Evolutionary conservation across 495 filamentous ascomycete species (phyloP), one percentile per base, ranked within the genome.

Genomic region (Alectoria sarmentosa): DNA sequence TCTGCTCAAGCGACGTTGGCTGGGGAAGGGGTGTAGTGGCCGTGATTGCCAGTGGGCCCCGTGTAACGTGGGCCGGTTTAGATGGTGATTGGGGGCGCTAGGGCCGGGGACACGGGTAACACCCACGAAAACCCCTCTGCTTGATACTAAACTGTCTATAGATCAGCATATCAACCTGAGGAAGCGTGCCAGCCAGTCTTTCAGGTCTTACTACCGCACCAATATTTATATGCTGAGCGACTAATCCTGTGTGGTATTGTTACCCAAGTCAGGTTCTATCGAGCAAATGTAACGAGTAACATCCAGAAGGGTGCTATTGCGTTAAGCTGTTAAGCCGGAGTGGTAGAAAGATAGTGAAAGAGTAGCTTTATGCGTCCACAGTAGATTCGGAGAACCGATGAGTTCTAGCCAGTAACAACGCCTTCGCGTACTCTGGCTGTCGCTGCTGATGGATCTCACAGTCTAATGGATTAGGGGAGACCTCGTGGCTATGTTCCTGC

Each of bases 131-230:
- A n/a, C n/a, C 15, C 9, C 32, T 34, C 58, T 60, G 23, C 58
- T 46, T 60, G 39, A 34, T 14, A 44, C 41, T n/a, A n/a, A n/a
- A n/a, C 36, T 41, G 6, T 59, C 57, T 26, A 36, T n/a, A 49
- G 46, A 49, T 49, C 46, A 49, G 46, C 23, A 30, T 38, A 42
- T 60, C 37, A 60, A n/a, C 23, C 39, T 46, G 58, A 44, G 48
- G 48, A 52, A 52, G 48, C 21, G 58, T 60, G 58, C 58, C 39
- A 60, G 37, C 58, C 37, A 38, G 37, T 38, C 37, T 6, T 38
- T 42, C 41, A 42, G 41, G 4, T 60, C 17, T 41, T 42, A 60
- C 5, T 26, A 49, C 46, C 46, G 46, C 46, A 49, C 9, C 46
- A 49, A 49, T 11, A 26, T 49, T 11, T 49, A 26, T 26, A 49